Evolutionary conservation across 2,329 filamentous ascomycete genomes (phyloP).

Genomic region (Sclerotinia sclerotiorum): DNA sequence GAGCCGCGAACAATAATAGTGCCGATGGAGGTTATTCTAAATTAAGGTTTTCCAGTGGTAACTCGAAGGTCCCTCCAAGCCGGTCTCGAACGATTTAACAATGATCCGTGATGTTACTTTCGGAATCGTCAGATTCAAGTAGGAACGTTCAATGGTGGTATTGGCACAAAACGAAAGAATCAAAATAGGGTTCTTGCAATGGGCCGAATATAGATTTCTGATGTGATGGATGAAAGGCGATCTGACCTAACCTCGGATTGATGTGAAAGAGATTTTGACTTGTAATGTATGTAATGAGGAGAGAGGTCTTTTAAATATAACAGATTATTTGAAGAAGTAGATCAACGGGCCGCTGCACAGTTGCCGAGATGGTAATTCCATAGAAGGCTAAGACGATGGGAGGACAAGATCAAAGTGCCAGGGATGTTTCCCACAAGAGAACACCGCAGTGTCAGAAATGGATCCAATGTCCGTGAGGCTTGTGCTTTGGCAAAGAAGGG

Average conservation of each 20-base stretch:
- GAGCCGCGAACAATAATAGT: background rate
- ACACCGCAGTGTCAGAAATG: slow-evolving; percentile 19
- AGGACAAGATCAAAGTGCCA: slow-evolving; percentile 23
- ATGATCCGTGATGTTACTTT: slow-evolving; percentile 2
- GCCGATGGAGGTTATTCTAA: background rate
- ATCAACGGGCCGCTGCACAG: slow-evolving; percentile 25
- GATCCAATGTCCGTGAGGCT: slow-evolving; percentile 23
- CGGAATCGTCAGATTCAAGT: background rate
- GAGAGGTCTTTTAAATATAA: slow-evolving; percentile 18
- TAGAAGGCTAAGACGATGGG: slow-evolving; percentile 20
- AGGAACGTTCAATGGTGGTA: slow-evolving; percentile 4
- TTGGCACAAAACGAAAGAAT: slow-evolving; percentile 5
- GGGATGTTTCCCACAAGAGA: slow-evolving; percentile 17
- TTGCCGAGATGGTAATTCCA: slow-evolving; percentile 16
- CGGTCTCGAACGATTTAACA: background rate
- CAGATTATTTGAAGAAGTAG: slow-evolving; percentile 14
- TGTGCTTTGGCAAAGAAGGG: slow-evolving; percentile 22
- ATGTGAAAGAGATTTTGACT: background rate
- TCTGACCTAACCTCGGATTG: background rate
- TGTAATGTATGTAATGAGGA: background rate
- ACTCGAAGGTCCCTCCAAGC: background rate
- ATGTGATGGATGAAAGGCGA: background rate
- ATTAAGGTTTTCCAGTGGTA: background rate
- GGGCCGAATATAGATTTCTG: background rate
- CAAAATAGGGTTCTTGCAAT: background rate